Base-by-base conservation (phyloP, 371 early-diverging fungal genomes). In the Actinomucor elegans region DNA sequence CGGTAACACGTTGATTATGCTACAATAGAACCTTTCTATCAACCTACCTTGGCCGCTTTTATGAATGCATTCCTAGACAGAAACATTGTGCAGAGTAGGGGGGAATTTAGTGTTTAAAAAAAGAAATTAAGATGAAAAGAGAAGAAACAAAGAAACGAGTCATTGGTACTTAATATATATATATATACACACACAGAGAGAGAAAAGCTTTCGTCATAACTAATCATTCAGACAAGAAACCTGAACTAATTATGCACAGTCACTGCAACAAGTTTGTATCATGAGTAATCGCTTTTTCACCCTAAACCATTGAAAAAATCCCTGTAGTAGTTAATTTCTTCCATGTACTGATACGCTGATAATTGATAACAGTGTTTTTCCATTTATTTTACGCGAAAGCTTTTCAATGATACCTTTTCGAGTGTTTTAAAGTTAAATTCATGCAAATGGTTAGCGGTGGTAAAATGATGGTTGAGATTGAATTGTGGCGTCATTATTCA, bases 21-120 rank as follows among this genome's bases (percentile, higher is more conserved):
- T 20, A 37, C 17, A 5, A 40, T 10, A 20, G n/a, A n/a, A n/a
- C n/a, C n/a, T n/a, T n/a, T n/a, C n/a, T 11, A 9, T 18, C 20
- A 23, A 42, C 5, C 18, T 48, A 67, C 67, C 67, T 67, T 67
- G 24, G 67, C 67, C 50, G 63, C 63, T 51, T 51, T 67, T 34
- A 63, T 40, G 35, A 67, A 55, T 26, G 26, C 41, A 26, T 41
- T 41, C 26, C 41, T 41, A 18, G 41, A 23, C 4, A 41, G 41
- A 24, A 41, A 26, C 41, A 41, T 41, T 2, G 10, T 41, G 14
- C 20, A 57, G 57, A 58, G 58, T 45, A 57, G 51, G 55, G 58
- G 45, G 58, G 42, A 20, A 34, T 20, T 37, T 48, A 29, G 49
- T 37, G 52, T 31, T 28, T 46, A 45, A 34, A 54, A 54, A 29